A percentile compares a stretch with the other conserved stretches of the same genome.
phyloP scores from a whole-genome alignment of 805 yeast genomes.

The Candida incommunis region DNA sequence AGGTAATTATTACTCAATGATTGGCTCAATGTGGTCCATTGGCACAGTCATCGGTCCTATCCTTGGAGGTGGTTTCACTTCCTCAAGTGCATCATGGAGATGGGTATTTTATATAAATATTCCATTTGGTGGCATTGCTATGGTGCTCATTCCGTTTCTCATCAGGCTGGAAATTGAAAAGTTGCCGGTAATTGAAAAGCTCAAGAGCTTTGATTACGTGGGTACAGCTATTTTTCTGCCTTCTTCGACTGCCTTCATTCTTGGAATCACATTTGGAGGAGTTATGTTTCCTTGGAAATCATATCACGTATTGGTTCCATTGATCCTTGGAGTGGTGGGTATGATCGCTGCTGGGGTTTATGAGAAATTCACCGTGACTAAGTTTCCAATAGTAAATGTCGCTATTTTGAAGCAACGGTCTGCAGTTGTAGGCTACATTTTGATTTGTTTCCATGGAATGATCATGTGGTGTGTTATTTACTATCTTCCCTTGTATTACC shows the following conservation, averaged over 20 bases:
- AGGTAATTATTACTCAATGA: slow-evolving; percentile 16
- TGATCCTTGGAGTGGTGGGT: slow-evolving; percentile 28
- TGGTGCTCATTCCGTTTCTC: slow-evolving; percentile 24
- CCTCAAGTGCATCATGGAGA: slow-evolving; percentile 53
- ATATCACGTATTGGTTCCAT: slow-evolving; percentile 35
- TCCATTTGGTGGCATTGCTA: slow-evolving; percentile 46
- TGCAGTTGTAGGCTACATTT: slow-evolving; percentile 27
- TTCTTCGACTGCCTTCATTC: slow-evolving; percentile 31
- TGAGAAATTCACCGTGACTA: slow-evolving; percentile 22
- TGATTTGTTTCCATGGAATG: slow-evolving; percentile 29
- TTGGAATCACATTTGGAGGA: slow-evolving; percentile 45
- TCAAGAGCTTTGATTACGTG: slow-evolving; percentile 32
- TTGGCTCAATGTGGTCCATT: slow-evolving; percentile 19
- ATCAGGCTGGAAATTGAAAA: slow-evolving; percentile 33
- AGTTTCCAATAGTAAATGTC: slow-evolving; percentile 32
- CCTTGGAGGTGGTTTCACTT: slow-evolving; percentile 52
- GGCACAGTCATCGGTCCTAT: slow-evolving; percentile 36
- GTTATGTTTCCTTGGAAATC: slow-evolving; percentile 38
- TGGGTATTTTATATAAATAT: slow-evolving; percentile 65
- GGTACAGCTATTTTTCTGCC: slow-evolving; percentile 32
- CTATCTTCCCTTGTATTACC: slow-evolving; percentile 35
- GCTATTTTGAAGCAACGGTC: slow-evolving; percentile 26
- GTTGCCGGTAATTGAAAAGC: slow-evolving; percentile 30
- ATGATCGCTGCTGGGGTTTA: slow-evolving; percentile 21
- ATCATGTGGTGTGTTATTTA: slow-evolving; percentile 16